Conservation (phyloP, 495 filamentous ascomycete genomes). For the Penicillium arizonense region DNA sequence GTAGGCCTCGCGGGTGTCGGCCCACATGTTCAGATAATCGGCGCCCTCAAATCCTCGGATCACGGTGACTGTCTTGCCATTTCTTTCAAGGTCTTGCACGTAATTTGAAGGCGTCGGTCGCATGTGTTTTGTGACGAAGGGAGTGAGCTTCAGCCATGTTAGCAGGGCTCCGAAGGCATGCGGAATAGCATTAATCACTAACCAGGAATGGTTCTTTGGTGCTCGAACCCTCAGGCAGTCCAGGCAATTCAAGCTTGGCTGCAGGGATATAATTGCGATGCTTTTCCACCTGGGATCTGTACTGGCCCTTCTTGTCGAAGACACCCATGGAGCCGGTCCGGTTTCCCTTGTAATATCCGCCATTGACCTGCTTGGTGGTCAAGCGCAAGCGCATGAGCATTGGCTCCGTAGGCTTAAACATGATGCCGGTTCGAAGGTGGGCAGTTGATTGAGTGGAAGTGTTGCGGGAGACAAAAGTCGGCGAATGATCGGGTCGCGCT, state of each 20-base stretch:
- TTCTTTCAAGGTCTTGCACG: slow-evolving; percentile 29
- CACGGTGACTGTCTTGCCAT: slow-evolving; percentile 23
- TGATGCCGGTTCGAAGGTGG: slow-evolving; percentile 20
- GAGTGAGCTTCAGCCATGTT: slow-evolving; percentile 64
- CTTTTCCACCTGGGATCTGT: slow-evolving; percentile 77
- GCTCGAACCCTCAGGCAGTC: not conserved
- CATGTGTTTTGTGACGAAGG: slow-evolving; percentile 75
- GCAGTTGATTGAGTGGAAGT: not conserved
- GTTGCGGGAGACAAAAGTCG: slow-evolving; percentile 11
- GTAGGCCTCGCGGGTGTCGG: slow-evolving; percentile 1
- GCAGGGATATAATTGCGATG: slow-evolving; percentile 90
- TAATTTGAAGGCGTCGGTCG: slow-evolving; percentile 37
- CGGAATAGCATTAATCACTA: not conserved
- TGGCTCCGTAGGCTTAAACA: slow-evolving; percentile 68
- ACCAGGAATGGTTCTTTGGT: slow-evolving; percentile 1
- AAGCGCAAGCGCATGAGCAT: slow-evolving; percentile 69
- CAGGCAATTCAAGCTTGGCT: slow-evolving; percentile 45
- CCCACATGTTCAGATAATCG: slow-evolving; percentile 44
- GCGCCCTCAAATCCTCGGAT: slow-evolving; percentile 32
- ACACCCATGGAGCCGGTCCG: slow-evolving; percentile 80
- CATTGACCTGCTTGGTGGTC: slow-evolving; percentile 88
- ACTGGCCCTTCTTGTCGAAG: slow-evolving; percentile 84
- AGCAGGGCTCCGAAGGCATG: slow-evolving; percentile 10
- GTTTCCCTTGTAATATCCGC: slow-evolving; percentile 96
- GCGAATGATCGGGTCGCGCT: slow-evolving; percentile 30